Percentiles rank a stretch among this genome's conserved stretches.
Conservation (phyloP, 1,284 basidiomycete species). For the Moniliophthora roreri region DNA sequence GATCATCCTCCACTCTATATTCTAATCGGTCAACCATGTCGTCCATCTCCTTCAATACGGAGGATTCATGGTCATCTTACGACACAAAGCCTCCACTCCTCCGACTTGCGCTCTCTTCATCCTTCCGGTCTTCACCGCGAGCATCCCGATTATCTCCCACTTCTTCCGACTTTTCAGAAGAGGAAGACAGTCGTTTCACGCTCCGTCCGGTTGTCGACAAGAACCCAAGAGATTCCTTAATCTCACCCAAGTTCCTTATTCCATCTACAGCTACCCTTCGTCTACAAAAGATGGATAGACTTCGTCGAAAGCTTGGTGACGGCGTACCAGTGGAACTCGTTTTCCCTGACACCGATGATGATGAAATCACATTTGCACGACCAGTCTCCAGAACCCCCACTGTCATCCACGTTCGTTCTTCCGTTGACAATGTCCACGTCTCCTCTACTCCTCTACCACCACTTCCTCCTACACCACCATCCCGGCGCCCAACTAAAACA, state of each 20-base stretch:
- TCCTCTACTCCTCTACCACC: conserved; percentile 1
- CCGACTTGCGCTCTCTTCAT: conserved; percentile 18
- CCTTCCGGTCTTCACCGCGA: not conserved
- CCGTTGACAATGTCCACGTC: conserved; percentile 2
- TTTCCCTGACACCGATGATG: conserved; percentile 37
- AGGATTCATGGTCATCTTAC: conserved; percentile 2
- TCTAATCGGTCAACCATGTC: not conserved
- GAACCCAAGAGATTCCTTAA: conserved; percentile 22
- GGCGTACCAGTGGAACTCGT: conserved; percentile 58
- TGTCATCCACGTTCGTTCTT: not conserved
- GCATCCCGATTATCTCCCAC: not conserved
- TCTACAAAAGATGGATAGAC: conserved; percentile 57
- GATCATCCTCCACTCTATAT: conserved; percentile 4
- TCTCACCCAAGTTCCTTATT: conserved; percentile 35
- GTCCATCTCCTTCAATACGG: not conserved
- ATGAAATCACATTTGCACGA: not conserved
- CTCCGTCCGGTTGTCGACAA: not conserved
- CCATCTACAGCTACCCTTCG: conserved; percentile 39
- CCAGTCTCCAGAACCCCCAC: not conserved
- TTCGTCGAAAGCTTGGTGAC: conserved; percentile 58
- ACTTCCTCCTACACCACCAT: not conserved
- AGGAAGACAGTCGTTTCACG: conserved; percentile 12
- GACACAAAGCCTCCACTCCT: conserved; percentile 24
- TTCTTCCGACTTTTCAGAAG: not conserved
- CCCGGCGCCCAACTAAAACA: not conserved